These are phyloP conservation scores for Dryadomyces quercivorus DNA, from an alignment of 2,329 filamentous ascomycete genomes.

Conservation along the genomic window DNA sequence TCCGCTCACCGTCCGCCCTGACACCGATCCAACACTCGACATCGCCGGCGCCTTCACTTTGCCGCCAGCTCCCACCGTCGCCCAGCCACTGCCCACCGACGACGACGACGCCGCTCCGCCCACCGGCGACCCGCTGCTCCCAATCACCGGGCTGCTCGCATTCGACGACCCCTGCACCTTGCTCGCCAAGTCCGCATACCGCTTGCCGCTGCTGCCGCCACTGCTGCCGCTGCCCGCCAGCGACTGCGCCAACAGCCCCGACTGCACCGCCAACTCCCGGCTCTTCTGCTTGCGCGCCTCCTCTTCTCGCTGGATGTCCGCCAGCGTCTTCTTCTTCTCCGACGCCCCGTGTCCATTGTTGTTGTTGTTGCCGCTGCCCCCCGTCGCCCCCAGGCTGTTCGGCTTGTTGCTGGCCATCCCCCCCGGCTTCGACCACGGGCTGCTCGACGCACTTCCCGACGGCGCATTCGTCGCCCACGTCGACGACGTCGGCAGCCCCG, in stretches of 20 bases:
- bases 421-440: conserved; percentile 56
- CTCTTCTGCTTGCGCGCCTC: conserved; percentile 76
- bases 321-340: conserved; percentile 70
- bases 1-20: background rate
- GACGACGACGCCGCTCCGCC: conserved; percentile 18
- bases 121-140: conserved; percentile 15
- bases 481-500: conserved; percentile 74
- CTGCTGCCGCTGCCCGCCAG: conserved; percentile 12
- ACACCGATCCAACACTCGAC: conserved; percentile 27
- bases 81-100: conserved; percentile 60
- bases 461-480: conserved; percentile 81
- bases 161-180: conserved; percentile 41
- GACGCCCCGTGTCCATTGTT: conserved; percentile 10
- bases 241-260: conserved; percentile 27
- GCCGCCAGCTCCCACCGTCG: conserved; percentile 85
- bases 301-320: conserved; percentile 94
- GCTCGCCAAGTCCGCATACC: conserved; percentile 87
- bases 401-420: conserved; percentile 28
- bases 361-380: background rate
- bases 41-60: conserved; percentile 66
- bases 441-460: conserved; percentile 42
- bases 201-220: conserved; percentile 48
- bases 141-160: conserved; percentile 22
- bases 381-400: conserved; percentile 13
- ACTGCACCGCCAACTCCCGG: conserved; percentile 27